Evolutionary conservation across 192 early-diverging fungal genomes (phyloP), one percentile per base, ranked within the genome.

Genomic region (Borealophlyctis nickersoniae): DNA sequence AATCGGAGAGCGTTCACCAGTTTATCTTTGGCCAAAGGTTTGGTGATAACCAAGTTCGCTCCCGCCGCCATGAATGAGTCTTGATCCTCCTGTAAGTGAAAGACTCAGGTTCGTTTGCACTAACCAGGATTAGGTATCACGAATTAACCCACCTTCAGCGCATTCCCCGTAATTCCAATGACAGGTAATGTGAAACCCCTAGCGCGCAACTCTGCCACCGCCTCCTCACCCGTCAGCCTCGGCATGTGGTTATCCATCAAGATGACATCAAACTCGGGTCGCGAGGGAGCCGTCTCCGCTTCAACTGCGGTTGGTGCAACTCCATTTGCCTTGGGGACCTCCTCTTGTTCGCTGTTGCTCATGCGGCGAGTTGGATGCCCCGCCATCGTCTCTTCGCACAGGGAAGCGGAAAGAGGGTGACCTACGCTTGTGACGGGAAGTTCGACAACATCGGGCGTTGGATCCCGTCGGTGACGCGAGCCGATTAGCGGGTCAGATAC

Each of bases 181-280:
- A 62, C 60, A 24, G 60, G 60, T 23, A 29, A 23, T 24, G 52
- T 19, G 19, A 62, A n/a, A n/a, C 66, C 66, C 14, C 51, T 35
- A 36, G 29, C 26, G 23, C 66, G 45, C 34, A 68, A n/a, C 51
- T 28, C 26, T 32, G 26, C 33, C 22, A 68, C 50, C 19, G 58
- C 57, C 50, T 68, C 66, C 26, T 26, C 50, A 9, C 66, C 66
- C 2, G 58, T 68, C 56, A 60, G 23, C 16, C 66, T 57, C 31
- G 66, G 66, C 66, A 68, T 68, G 11, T 61, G 50, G 48, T 68
- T 68, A 52, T 68, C 66, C 49, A 68, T 68, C 4, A 68, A 57
- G 14, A 68, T 57, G 51, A 50, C 66, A 35, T 68, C 59, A 36
- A 68, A 68, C n/a, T n/a, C n/a, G n/a, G n/a, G n/a, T n/a, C n/a